Conservation (phyloP, 805 yeast species). For the Metschnikowia baotianmanensis region DNA sequence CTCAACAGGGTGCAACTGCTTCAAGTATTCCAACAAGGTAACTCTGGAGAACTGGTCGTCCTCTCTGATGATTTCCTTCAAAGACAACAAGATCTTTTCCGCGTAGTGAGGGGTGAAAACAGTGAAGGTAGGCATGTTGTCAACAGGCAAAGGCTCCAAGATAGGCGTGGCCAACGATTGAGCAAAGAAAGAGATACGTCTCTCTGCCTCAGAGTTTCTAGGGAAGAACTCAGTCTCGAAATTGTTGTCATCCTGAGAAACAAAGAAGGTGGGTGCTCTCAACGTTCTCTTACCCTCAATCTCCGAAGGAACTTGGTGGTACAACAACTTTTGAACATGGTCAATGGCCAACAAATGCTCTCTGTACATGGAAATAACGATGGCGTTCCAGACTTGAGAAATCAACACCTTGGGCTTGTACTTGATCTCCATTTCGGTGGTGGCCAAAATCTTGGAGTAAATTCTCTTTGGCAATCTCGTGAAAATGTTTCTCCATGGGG, state of each 20-base stretch:
- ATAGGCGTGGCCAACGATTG: slow-evolving; percentile 98
- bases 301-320: slow-evolving; percentile 98
- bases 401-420: slow-evolving; percentile 97
- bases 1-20: slow-evolving; percentile 54
- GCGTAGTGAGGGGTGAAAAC: slow-evolving; percentile 85
- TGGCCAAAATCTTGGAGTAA: slow-evolving; percentile 94
- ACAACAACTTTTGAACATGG: slow-evolving; percentile 94
- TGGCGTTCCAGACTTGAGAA: slow-evolving; percentile 99
- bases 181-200: slow-evolving; percentile 99
- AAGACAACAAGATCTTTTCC: slow-evolving; percentile 73
- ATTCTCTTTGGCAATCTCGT: slow-evolving; percentile 98
- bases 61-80: slow-evolving; percentile 77
- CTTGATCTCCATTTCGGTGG: slow-evolving; percentile 98
- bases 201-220: slow-evolving; percentile 95
- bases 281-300: slow-evolving; percentile 97
- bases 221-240: slow-evolving; percentile 98
- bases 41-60: slow-evolving; percentile 60
- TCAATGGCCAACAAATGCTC: slow-evolving; percentile 97
- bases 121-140: slow-evolving; percentile 99
- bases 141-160: slow-evolving; percentile 98
- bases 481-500: slow-evolving; percentile 99
- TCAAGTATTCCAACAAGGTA: slow-evolving; percentile 54
- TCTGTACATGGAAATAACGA: slow-evolving; percentile 98
- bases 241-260: slow-evolving; percentile 93
- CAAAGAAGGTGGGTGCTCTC: slow-evolving; percentile 98